Evolutionary conservation across 306 rosid genomes (phyloP).

Genomic region (Ceratonia siliqua): DNA sequence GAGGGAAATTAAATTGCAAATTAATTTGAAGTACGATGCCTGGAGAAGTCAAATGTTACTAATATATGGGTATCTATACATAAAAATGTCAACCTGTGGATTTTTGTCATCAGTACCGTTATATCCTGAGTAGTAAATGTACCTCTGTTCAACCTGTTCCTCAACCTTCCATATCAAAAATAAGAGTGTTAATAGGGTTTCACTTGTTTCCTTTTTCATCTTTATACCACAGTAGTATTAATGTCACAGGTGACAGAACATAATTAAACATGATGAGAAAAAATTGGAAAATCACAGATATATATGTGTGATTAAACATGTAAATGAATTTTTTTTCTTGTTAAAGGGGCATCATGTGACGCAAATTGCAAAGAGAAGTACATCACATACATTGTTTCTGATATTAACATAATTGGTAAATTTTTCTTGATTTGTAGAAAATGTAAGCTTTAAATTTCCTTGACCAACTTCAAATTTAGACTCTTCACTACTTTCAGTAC

Average conservation of each 20-base stretch:
- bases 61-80: slow-evolving; percentile 19
- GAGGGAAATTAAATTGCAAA: slow-evolving; percentile 24
- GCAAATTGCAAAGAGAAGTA: slow-evolving; percentile 26
- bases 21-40: slow-evolving; percentile 4
- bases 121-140: slow-evolving; percentile 55
- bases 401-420: slow-evolving; percentile 52
- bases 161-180: slow-evolving; percentile 52
- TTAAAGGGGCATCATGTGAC: slow-evolving; percentile 26
- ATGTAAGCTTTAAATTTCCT: slow-evolving; percentile 71
- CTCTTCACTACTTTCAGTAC: slow-evolving; percentile 34
- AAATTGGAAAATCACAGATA: slow-evolving; percentile 28
- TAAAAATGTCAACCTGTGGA: slow-evolving; percentile 44
- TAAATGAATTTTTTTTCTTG: background rate
- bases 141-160: slow-evolving; percentile 47
- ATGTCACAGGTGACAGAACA: slow-evolving; percentile 11
- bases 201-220: slow-evolving; percentile 16
- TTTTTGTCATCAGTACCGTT: slow-evolving; percentile 46
- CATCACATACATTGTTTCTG: slow-evolving; percentile 51
- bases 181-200: slow-evolving; percentile 19
- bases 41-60: slow-evolving; percentile 24
- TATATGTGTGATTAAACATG: background rate
- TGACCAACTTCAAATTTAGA: slow-evolving; percentile 66
- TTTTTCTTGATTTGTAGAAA: slow-evolving; percentile 55
- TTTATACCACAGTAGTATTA: background rate
- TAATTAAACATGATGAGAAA: slow-evolving; percentile 14